A percentile compares a stretch with the other conserved stretches of the same genome.
Evolutionary conservation across 352 stramenopile genomes (phyloP).

Genomic region (Phytophthora pisi): DNA sequence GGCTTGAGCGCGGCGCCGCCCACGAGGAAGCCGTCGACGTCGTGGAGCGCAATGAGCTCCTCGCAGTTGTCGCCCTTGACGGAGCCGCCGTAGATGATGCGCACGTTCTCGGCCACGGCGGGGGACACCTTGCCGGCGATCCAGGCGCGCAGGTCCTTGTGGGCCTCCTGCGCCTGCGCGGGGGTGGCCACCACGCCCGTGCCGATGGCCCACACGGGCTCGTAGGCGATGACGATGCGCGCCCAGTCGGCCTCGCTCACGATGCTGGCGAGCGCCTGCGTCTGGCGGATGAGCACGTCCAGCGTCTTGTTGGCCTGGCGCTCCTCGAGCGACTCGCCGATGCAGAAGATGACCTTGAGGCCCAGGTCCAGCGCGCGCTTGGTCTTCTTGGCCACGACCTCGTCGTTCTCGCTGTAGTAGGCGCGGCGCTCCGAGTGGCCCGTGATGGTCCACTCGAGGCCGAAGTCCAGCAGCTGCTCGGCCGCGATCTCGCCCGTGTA

Average conservation of each 20-base stretch:
- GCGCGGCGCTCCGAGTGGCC: slow-evolving; percentile 90
- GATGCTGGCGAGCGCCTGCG: slow-evolving; percentile 88
- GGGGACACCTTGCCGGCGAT: slow-evolving; percentile 59
- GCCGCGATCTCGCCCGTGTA: slow-evolving; percentile 93
- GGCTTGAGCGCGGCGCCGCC: slow-evolving; percentile 89
- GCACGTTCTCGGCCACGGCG: slow-evolving; percentile 59
- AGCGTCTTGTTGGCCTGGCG: slow-evolving; percentile 86
- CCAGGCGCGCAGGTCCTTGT: slow-evolving; percentile 81
- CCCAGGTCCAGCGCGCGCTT: slow-evolving; percentile 82
- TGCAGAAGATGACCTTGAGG: slow-evolving; percentile 94
- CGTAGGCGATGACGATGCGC: slow-evolving; percentile 93
- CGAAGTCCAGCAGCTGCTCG: slow-evolving; percentile 86
- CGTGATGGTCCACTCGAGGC: slow-evolving; percentile 67
- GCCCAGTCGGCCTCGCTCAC: slow-evolving; percentile 75
- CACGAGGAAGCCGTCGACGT: slow-evolving; percentile 91
- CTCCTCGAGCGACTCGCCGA: slow-evolving; percentile 92
- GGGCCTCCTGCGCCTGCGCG: slow-evolving; percentile 91
- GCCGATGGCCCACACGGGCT: slow-evolving; percentile 96
- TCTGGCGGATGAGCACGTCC: slow-evolving; percentile 92
- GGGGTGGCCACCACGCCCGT: slow-evolving; percentile 93
- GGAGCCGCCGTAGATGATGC: slow-evolving; percentile 90
- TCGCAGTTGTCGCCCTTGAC: slow-evolving; percentile 88
- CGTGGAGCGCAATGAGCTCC: slow-evolving; percentile 79
- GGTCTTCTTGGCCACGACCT: slow-evolving; percentile 92
- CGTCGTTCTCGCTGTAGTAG: slow-evolving; percentile 88